Base-by-base conservation (phyloP, 106 monocot genomes). In the Phalaenopsis equestris region DNA sequence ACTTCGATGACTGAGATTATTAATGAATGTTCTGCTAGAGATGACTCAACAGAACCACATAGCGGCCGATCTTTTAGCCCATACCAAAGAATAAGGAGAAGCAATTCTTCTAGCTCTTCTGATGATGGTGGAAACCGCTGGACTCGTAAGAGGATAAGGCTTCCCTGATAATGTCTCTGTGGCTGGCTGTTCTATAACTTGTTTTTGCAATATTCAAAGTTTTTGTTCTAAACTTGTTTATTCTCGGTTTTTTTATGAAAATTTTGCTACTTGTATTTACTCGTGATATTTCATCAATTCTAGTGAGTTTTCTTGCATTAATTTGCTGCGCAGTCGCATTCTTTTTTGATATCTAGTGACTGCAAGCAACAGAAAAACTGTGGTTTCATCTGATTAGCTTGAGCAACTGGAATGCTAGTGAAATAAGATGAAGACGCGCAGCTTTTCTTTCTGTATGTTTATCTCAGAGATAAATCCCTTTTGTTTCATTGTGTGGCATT, bases 101-200 rank as follows among this genome's bases (percentile, higher is more conserved):
- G 82, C 36, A 42, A 21, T 41, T 23, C 76, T n/a, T 77, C 82
- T 16, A 17, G 23, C 6, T 76, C 75, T 37, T 76, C 82, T 5
- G 37, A 49, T 77, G 61, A 23, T 21, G 75, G 43, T 49, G 76
- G 65, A 47, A 75, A 18, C 17, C n/a, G 38, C n/a, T 75, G 41
- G 36, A 8, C 72, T 37, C 24, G 76, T n/a, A 75, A 82, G 38
- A 48, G 77, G 41, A 82, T 77, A 77, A 82, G 82, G 77, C 47
- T 75, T 57, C 47, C 48, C 56, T 77, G 39, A 76, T 42, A 18
- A 42, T 41, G 36, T 16, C 41, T 41, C 39, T 39, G 37, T 8
- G 11, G 16, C 4, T 8, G 11, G 16, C 4, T 15, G 36, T 72
- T 36, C 41, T 39, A 72, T 19, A 19, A 39, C 14, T 70, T 24